phyloP scores from a whole-genome alignment of 306 rosid species.

The Ceratonia siliqua region DNA sequence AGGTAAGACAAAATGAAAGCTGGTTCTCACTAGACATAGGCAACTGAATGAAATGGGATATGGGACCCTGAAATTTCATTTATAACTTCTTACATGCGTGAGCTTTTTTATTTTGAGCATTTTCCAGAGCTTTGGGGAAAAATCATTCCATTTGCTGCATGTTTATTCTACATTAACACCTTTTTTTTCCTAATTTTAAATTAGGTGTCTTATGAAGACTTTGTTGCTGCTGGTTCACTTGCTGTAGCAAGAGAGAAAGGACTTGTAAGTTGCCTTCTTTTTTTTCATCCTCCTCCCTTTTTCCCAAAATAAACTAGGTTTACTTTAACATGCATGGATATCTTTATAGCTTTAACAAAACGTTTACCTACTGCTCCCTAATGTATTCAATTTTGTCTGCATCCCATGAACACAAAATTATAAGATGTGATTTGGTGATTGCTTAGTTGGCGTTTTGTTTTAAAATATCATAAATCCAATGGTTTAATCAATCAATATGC shows the following conservation, averaged over 20 bases:
- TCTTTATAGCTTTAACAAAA: neutral
- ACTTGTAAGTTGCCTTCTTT: constrained; percentile 63
- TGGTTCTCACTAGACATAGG: neutral
- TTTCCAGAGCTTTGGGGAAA: neutral
- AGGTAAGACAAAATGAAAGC: constrained; percentile 10
- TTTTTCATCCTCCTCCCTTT: neutral
- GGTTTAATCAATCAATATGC: constrained; percentile 11
- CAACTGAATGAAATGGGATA: constrained; percentile 4
- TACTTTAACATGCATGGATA: neutral
- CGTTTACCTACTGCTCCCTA: neutral
- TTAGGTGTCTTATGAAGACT: constrained; percentile 84
- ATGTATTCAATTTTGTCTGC: constrained; percentile 11
- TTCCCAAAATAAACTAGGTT: constrained; percentile 6
- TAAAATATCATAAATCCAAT: constrained; percentile 5
- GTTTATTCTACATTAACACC: neutral
- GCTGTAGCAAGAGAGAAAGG: constrained; percentile 95
- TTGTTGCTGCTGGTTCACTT: constrained; percentile 86
- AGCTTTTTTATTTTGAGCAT: neutral
- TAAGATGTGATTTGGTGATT: constrained; percentile 19
- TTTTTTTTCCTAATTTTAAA: constrained; percentile 16
- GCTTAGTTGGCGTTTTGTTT: constrained; percentile 2
- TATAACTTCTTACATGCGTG: neutral
- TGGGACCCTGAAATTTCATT: constrained; percentile 1
- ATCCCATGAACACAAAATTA: neutral
- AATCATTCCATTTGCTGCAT: neutral